Base-by-base conservation (phyloP, 495 filamentous ascomycete genomes). In the Hypoxylon intermedium region DNA sequence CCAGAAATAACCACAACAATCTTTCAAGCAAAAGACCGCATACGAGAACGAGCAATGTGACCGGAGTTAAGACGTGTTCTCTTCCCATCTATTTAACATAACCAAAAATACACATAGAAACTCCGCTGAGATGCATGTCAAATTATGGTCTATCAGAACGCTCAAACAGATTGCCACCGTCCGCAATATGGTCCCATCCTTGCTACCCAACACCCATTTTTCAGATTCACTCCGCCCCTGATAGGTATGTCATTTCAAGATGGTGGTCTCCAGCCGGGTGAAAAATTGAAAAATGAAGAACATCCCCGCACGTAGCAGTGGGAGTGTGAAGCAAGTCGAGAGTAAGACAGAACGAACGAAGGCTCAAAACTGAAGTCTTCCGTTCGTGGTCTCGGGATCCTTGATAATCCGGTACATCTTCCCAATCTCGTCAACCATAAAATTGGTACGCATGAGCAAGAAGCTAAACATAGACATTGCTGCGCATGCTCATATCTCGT, bases 141-240 rank as follows among this genome's bases (percentile, higher is more conserved):
- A 60, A 65, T 65, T 65, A 59, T 65, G 62, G 62, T 65, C 62
- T 65, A 65, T 65, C 56, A 57, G 45, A 24, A 37, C 55, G 55
- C 51, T 56, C 36, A 52, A 54, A 56, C 55, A 65, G 43, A 60
- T 60, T 53, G 44, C 62, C 62, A 31, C 62, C 62, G 20, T 43
- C 55, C 55, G n/a, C 21, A 53, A 43, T 60, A 60, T 60, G 50
- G 38, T 60, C 15, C 51, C 31, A 37, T 38, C 55, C 48, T 31
- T 55, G 26, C 38, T 41, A 33, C 47, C 46, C 33, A 30, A 54
- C 34, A 40, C 41, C 51, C 28, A 26, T 46, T 58, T 65, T 60
- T 24, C 28, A 65, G 26, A 46, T 52, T 47, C 51, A 47, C 24
- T 51, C 26, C 26, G 28, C 38, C 18, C 38, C 45, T 58, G n/a